phyloP scores from a whole-genome alignment of 345 rosid genomes.

The Chamaenerion angustifolium region DNA sequence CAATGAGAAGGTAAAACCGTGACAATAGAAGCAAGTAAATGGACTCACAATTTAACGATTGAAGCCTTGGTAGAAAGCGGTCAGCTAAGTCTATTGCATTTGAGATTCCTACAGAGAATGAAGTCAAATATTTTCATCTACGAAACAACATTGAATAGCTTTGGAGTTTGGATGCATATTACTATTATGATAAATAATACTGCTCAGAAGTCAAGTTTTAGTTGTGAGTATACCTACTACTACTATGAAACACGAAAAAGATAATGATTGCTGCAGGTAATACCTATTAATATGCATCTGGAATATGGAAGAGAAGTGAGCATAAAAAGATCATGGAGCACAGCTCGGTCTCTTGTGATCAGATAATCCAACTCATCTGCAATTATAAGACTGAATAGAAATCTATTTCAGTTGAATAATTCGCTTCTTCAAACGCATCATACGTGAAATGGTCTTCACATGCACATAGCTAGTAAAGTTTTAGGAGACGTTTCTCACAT shows the following conservation, averaged over 20 bases:
- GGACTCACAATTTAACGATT: constrained; percentile 63
- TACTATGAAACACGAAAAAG: too few species aligned
- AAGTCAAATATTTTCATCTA: background rate
- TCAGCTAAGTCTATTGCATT: constrained; percentile 87
- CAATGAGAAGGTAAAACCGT: too few species aligned
- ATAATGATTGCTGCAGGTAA: too few species aligned
- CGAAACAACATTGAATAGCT: too few species aligned
- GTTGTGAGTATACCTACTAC: too few species aligned
- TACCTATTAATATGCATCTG: constrained; percentile 75
- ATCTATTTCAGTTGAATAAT: constrained; percentile 2
- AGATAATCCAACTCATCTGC: constrained; percentile 88
- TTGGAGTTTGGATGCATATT: too few species aligned
- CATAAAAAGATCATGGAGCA: constrained; percentile 90
- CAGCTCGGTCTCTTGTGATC: constrained; percentile 68
- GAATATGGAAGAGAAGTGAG: constrained; percentile 76
- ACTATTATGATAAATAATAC: too few species aligned
- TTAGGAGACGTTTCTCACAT: constrained; percentile 27
- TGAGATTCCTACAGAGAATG: constrained; percentile 51
- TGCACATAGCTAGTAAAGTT: too few species aligned
- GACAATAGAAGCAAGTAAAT: background rate
- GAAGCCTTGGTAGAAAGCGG: constrained; percentile 79
- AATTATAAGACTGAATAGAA: constrained; percentile 44
- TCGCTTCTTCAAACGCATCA: too few species aligned
- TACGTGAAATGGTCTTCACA: too few species aligned
- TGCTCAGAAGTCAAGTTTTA: too few species aligned